phyloP scores from a whole-genome alignment of 441 rosid species.

The Croton setiger region DNA sequence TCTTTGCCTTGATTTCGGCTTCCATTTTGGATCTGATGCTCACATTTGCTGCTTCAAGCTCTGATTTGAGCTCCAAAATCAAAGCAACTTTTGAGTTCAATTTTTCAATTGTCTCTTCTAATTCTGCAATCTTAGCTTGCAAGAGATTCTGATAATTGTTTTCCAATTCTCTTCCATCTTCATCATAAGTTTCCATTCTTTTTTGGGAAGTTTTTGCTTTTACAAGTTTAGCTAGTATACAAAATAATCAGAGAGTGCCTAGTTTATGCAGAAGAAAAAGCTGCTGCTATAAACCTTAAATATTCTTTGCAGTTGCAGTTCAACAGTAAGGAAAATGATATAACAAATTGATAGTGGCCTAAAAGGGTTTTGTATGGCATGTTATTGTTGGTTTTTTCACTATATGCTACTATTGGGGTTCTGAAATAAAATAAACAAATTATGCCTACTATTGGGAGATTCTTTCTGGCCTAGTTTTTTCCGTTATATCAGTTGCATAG shows the following conservation, averaged over 20 bases:
- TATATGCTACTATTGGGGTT: no score
- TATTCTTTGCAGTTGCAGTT: no score
- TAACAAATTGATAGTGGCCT: no score
- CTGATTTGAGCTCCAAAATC: constrained; percentile 16
- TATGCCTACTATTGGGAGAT: no score
- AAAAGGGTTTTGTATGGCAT: not conserved
- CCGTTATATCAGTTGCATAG: not conserved
- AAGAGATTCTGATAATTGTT: not conserved
- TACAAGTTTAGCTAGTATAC: no score
- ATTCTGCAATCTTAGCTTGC: constrained; percentile 34
- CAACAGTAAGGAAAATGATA: no score
- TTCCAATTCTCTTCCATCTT: constrained; percentile 20
- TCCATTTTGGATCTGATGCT: constrained; percentile 13
- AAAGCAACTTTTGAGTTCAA: constrained; percentile 31
- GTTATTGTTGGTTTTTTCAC: not conserved
- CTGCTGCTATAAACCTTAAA: no score
- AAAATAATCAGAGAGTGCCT: no score
- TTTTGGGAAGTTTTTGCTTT: no score
- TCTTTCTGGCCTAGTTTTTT: not conserved
- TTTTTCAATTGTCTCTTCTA: constrained; percentile 30
- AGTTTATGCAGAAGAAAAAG: no score
- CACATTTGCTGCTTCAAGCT: constrained; percentile 28
- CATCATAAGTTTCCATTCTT: not conserved
- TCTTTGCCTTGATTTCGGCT: constrained; percentile 21
- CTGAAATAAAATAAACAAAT: no score